Evolutionary conservation across 2,329 filamentous ascomycete genomes (phyloP).

Genomic region (Mariannaea sp.): DNA sequence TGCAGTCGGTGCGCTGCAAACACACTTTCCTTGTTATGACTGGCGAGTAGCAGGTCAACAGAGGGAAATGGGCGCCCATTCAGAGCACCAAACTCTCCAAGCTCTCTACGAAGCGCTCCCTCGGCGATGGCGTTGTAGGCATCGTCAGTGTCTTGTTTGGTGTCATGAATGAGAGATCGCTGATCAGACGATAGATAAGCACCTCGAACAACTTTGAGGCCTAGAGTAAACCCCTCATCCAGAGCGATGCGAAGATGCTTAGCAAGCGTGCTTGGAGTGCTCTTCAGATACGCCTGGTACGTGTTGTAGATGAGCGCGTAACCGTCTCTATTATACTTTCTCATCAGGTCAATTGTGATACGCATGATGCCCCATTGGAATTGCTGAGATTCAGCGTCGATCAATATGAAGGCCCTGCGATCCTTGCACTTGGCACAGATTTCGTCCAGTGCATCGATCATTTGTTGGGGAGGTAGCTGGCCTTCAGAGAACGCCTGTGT

Average conservation of each 20-base stretch:
- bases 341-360: constrained; percentile 43
- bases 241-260: constrained; percentile 51
- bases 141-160: constrained; percentile 57
- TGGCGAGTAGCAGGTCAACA: constrained; percentile 56
- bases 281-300: constrained; percentile 62
- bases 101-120: constrained; percentile 48
- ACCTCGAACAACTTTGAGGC: constrained; percentile 61
- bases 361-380: constrained; percentile 48
- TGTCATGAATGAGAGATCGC: constrained; percentile 55
- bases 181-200: constrained; percentile 59
- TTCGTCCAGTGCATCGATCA: constrained; percentile 48
- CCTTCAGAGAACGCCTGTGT: constrained; percentile 44
- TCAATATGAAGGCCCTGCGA: constrained; percentile 48
- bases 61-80: constrained; percentile 47
- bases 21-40: constrained; percentile 53
- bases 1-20: constrained; percentile 52
- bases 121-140: constrained; percentile 56
- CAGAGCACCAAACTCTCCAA: constrained; percentile 47
- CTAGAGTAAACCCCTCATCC: constrained; percentile 55
- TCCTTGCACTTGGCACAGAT: constrained; percentile 46
- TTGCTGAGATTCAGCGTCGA: constrained; percentile 53
- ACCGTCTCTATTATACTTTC: constrained; percentile 46
- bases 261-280: constrained; percentile 48
- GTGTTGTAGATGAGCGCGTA: constrained; percentile 52
- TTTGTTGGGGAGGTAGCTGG: constrained; percentile 45